These are phyloP conservation scores for Rhodamnia argentea DNA, from an alignment of 345 rosid species.

Conservation along the genomic window DNA sequence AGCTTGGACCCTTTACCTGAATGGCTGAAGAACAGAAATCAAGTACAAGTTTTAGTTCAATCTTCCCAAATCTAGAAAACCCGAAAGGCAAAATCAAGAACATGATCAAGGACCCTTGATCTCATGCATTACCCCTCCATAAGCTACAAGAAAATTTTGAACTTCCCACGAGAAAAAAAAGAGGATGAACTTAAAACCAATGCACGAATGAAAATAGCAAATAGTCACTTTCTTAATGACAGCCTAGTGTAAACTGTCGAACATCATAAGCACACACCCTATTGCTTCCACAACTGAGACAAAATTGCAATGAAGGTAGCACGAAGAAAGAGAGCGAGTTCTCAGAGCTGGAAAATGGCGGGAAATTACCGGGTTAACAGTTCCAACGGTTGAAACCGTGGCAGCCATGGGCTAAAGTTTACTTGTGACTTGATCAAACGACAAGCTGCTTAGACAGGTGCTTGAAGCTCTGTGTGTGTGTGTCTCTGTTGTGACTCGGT, in stretches of 20 bases:
- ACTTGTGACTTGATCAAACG: not conserved
- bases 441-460: not conserved
- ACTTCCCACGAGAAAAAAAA: not conserved
- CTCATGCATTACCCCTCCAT: not conserved
- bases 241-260: not conserved
- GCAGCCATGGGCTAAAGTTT: constrained; percentile 7
- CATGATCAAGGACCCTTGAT: not conserved
- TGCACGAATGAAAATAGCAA: not conserved
- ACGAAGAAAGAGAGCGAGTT: not conserved
- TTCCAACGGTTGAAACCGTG: constrained; percentile 5
- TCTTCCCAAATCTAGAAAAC: not conserved
- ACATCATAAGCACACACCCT: not conserved
- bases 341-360: not conserved
- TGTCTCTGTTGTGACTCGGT: not conserved
- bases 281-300: not conserved
- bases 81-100: not conserved
- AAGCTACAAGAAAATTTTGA: not conserved
- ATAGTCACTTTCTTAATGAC: not conserved
- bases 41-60: not conserved
- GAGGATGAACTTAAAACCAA: not conserved
- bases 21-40: not conserved
- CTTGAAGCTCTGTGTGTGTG: not conserved
- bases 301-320: not conserved
- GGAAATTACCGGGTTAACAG: not conserved
- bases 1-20: not conserved